A percentile compares a stretch with the other conserved stretches of the same genome.
These are phyloP conservation scores for Dothiorella sarmentorum DNA, from an alignment of 2,329 filamentous ascomycete genomes.

Conservation along the genomic window DNA sequence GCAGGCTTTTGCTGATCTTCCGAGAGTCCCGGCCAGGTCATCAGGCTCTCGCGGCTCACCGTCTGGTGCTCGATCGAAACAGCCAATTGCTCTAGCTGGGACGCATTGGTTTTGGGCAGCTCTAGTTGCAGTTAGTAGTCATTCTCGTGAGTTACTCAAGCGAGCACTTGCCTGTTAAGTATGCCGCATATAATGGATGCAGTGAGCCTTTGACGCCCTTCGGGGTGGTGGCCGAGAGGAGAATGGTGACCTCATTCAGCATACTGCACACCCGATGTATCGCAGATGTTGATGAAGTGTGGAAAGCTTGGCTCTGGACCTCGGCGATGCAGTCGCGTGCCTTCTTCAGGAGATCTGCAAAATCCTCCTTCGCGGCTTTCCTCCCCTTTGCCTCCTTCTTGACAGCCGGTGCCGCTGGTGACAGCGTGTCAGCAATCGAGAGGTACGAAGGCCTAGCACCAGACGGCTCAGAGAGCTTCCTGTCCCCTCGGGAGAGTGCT, in stretches of 20 bases:
- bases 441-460: conserved; percentile 9
- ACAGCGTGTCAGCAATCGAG: conserved; percentile 21
- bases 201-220: conserved; percentile 31
- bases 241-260: conserved; percentile 35
- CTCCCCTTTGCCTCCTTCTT: conserved; percentile 5
- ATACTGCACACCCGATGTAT: conserved; percentile 50
- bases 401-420: conserved; percentile 1
- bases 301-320: conserved; percentile 55
- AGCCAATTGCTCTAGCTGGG: conserved; percentile 62
- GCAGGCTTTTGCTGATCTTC: conserved; percentile 29
- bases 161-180: conserved; percentile 27
- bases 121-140: conserved; percentile 46
- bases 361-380: conserved; percentile 35
- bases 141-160: conserved; percentile 5
- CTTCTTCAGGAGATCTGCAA: conserved; percentile 59
- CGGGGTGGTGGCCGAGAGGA: conserved; percentile 37
- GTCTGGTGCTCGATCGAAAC: conserved; percentile 47
- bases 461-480: conserved; percentile 27
- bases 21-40: conserved; percentile 40
- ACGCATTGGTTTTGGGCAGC: conserved; percentile 65
- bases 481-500: conserved; percentile 49
- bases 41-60: conserved; percentile 32
- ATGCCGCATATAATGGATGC: conserved; percentile 40
- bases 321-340: conserved; percentile 65
- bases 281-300: conserved; percentile 53